Evolutionary conservation across 352 stramenopile genomes (phyloP).

Genomic region (Globisporangium okanoganense): DNA sequence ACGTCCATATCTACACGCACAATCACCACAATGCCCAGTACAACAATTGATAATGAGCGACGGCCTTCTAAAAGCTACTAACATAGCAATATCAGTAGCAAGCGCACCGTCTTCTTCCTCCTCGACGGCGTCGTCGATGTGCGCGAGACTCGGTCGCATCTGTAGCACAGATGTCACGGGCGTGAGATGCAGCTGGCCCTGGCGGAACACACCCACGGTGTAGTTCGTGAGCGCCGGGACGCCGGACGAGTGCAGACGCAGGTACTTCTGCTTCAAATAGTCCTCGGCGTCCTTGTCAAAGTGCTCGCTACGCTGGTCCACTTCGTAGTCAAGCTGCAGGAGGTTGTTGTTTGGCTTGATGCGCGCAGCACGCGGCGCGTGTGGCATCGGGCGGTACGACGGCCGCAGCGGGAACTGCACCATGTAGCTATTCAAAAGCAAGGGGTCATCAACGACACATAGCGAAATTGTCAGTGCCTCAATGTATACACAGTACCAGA

Average conservation of each 20-base stretch:
- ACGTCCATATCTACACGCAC: conserved; percentile 37
- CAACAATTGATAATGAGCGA: not conserved
- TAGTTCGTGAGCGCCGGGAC: conserved; percentile 77
- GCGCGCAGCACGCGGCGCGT: conserved; percentile 45
- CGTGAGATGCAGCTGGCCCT: conserved; percentile 79
- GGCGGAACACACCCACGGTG: conserved; percentile 69
- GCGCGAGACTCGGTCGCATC: conserved; percentile 74
- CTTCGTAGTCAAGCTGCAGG: conserved; percentile 72
- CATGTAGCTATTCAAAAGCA: conserved; percentile 39
- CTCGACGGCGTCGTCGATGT: conserved; percentile 73
- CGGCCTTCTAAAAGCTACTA: not conserved
- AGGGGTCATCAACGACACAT: not conserved
- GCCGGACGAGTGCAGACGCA: conserved; percentile 58
- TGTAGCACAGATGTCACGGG: conserved; percentile 65
- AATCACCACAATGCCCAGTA: not conserved
- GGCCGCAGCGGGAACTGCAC: conserved; percentile 80
- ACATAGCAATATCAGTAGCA: not conserved
- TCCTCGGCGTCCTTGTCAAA: conserved; percentile 79
- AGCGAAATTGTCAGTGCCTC: not conserved
- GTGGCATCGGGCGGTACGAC: conserved; percentile 71
- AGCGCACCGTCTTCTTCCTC: conserved; percentile 43
- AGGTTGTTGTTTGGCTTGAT: conserved; percentile 76
- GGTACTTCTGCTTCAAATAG: conserved; percentile 69
- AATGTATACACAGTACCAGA: not conserved
- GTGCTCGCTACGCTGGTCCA: conserved; percentile 68